These are phyloP conservation scores for Leptomonas seymouri DNA, from an alignment of 208 protist genomes.

Conservation along the genomic window DNA sequence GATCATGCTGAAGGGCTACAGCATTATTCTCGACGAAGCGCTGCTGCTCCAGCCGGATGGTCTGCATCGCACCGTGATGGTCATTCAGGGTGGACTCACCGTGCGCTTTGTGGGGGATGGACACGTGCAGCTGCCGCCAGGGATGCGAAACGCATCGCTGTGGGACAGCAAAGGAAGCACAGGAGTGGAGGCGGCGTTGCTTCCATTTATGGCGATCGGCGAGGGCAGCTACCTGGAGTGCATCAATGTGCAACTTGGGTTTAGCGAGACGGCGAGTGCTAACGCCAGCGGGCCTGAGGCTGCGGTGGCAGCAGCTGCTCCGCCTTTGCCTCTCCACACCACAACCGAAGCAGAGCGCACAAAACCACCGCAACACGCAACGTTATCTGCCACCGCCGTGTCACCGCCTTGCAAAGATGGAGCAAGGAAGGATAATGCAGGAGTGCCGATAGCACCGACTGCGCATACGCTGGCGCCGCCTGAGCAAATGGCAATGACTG, in stretches of 20 bases:
- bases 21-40: constrained; percentile 47
- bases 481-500: neutral
- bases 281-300: neutral
- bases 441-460: too few relatives aligned
- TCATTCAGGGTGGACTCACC: constrained; percentile 71
- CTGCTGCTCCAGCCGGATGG: constrained; percentile 29
- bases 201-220: constrained; percentile 73
- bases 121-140: constrained; percentile 53
- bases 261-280: constrained; percentile 21
- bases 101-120: constrained; percentile 66
- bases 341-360: neutral
- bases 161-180: constrained; percentile 31
- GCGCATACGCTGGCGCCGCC: too few relatives aligned
- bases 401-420: too few relatives aligned
- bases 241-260: constrained; percentile 50
- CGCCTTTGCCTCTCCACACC: neutral
- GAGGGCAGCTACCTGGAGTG: constrained; percentile 80
- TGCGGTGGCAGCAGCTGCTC: neutral
- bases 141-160: constrained; percentile 28
- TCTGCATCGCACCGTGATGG: constrained; percentile 47
- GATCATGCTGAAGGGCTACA: constrained; percentile 66
- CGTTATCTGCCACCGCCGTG: neutral
- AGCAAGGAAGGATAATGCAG: too few relatives aligned
- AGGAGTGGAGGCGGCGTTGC: constrained; percentile 49
- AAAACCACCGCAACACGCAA: neutral